phyloP scores from a whole-genome alignment of 192 early-diverging fungal genomes.

The Coemansia sp. region DNA sequence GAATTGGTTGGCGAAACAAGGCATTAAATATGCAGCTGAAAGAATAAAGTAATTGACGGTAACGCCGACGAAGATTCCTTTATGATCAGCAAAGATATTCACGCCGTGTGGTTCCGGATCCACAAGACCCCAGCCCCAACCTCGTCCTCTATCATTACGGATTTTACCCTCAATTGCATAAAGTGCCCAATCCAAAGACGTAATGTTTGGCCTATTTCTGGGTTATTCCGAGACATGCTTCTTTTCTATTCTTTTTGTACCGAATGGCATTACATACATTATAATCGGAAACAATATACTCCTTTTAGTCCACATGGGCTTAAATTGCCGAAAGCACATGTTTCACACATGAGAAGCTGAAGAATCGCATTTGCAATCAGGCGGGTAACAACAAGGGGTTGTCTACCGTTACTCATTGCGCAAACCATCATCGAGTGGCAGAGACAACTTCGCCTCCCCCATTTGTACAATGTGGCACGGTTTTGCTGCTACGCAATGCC shows the following conservation, averaged over 20 bases:
- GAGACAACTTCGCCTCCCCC: background rate
- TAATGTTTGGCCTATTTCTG: background rate
- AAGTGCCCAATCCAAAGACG: background rate
- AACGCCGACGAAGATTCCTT: background rate
- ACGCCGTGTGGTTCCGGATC: background rate
- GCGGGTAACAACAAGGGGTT: background rate
- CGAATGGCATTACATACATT: background rate
- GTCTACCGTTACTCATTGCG: background rate
- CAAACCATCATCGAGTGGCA: background rate
- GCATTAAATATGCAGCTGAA: background rate
- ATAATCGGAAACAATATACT: background rate
- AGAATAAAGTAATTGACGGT: background rate
- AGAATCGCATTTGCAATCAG: background rate
- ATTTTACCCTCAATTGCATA: background rate
- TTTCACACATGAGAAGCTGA: background rate
- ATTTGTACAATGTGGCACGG: background rate
- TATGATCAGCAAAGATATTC: too few relatives aligned
- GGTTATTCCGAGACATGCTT: background rate
- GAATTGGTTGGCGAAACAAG: background rate
- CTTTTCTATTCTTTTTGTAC: background rate
- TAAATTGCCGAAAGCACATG: background rate
- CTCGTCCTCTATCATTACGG: too few relatives aligned
- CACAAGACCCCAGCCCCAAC: background rate
- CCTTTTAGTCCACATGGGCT: background rate
- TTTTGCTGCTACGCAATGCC: background rate